Base-by-base conservation (phyloP, 1,284 basidiomycete species). In the Calocybe gambosa region DNA sequence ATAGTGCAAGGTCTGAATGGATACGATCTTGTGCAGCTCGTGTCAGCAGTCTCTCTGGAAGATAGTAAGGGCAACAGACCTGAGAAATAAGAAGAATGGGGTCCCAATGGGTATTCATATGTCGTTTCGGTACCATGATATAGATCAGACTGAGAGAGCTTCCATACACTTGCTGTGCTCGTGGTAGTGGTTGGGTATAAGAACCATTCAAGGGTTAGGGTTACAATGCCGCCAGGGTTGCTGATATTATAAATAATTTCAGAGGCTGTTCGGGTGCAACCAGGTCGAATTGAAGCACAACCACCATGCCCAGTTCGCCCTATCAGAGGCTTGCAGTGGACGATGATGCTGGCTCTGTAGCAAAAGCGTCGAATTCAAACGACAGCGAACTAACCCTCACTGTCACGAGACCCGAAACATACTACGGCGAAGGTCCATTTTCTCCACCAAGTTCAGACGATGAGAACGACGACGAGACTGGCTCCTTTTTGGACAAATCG, bases 1-100 rank as follows among this genome's bases (percentile, higher is more conserved):
- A 66, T 98, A 98, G 68, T 98, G 94, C 21, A 96, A 66, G 0
- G 90, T 82, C 69, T 98, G 95, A 58, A 98, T 74, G 13, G 90
- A 82, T 49, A 96, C 77, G 57, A 98, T 97, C 89, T 97, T 5
- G 18, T 19, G 13, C 28, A 29, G 21, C 21, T 7, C 21, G 10
- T 9, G 28, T 29, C 15, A 34, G 31, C n/a, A 5, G 12, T 12
- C 19, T 38, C 36, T 12, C 18, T 19, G 19, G 19, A 38, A 21
- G 36, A 5, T n/a, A 20, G 15, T 6, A 21, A 21, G 21, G 18
- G 13, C 9, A 8, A 34, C 52, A 43, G 40, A 62, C 85, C 70
- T 90, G 85, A 43, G 85, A 82, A 54, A 88, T 67, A 40, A 91
- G 73, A 39, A 89, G 63, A 5, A 84, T 63, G 31, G 87, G 88